Conservation (phyloP, 495 filamentous ascomycete species). For the Evansstolkia leycettana region DNA sequence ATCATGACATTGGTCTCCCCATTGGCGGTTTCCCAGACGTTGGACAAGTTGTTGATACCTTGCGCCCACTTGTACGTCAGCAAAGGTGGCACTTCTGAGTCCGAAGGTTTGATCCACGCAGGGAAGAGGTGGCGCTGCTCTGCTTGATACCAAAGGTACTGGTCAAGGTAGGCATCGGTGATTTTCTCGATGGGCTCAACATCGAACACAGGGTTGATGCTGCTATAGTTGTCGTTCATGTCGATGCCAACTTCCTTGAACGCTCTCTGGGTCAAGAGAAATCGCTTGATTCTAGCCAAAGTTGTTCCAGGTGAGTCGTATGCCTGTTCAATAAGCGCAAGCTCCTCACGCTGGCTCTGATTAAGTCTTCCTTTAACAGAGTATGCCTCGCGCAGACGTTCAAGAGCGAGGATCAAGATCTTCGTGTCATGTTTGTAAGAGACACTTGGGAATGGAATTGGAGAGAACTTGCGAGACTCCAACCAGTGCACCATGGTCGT, state of each 20-base stretch:
- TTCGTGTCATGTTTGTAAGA: constrained; percentile 99
- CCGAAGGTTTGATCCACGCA: constrained; percentile 97
- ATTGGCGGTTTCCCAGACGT: constrained; percentile 90
- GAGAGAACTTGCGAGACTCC: constrained; percentile 94
- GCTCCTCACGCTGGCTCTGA: constrained; percentile 93
- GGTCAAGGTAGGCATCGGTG: constrained; percentile 96
- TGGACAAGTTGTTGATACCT: constrained; percentile 97
- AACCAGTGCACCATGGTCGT: constrained; percentile 99
- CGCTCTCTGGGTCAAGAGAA: constrained; percentile 89
- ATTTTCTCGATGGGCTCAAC: constrained; percentile 99
- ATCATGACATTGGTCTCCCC: constrained; percentile 99
- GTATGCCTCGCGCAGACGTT: constrained; percentile 90
- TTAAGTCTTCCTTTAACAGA: constrained; percentile 96
- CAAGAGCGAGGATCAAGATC: constrained; percentile 91
- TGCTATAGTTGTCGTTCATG: constrained; percentile 99
- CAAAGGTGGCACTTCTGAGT: constrained; percentile 96
- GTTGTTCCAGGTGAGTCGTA: constrained; percentile 98
- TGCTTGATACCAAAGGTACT: constrained; percentile 98
- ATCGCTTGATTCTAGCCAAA: constrained; percentile 92
- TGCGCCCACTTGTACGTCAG: constrained; percentile 99
- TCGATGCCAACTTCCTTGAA: constrained; percentile 99
- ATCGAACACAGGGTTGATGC: constrained; percentile 98
- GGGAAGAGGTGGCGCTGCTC: constrained; percentile 98
- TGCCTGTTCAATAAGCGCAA: constrained; percentile 95
- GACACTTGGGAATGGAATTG: constrained; percentile 97